Base-by-base conservation (phyloP, 2,329 filamentous ascomycete genomes). In the Rachicladosporium sp. region DNA sequence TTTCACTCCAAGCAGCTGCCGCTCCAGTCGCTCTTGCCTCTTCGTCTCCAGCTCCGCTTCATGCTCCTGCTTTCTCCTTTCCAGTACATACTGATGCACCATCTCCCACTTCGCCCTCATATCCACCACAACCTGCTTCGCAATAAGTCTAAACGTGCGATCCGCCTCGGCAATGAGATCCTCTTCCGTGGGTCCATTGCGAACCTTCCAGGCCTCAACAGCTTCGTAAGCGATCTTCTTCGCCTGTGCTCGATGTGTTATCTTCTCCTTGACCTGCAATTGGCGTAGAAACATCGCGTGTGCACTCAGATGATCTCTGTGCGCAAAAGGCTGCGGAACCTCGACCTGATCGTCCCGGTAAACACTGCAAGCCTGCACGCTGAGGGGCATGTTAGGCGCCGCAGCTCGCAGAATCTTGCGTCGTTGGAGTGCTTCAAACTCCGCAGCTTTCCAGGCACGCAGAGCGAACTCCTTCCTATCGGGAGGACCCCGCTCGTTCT, bases 211-310 rank as follows among this genome's bases (percentile, higher is more conserved):
- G 55, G 80, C 80, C 10, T 85, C 81, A 39, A 80, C 69, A 50
- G 83, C 85, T 33, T 83, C 80, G 52, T 84, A 76, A 1, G 89
- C 89, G 38, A 93, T 61, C 38, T 76, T 76, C 59, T 87, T 93
- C 1, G 89, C 89, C 2, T 73, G 69, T n/a, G 74, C 69, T 29
- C 76, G 76, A 60, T 96, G 89, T 9, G 79, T 72, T 46, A 76
- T 75, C 50, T 87, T 82, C 58, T 98, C 91, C 42, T 77, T 74
- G 2, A 80, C 63, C 64, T 96, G 75, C 29, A 96, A 69, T 51
- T 78, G 82, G 35, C 84, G 78, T 50, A 96, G 89, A 50, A 88
- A 81, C 9, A 80, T 56, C 43, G 82, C 80, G 45, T 93, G 88
- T 35, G 80, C 79, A 34, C 82, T 69, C 38, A 96, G 70, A 56